Conservation (phyloP, 495 filamentous ascomycete genomes). For the Tuber aestivum region DNA sequence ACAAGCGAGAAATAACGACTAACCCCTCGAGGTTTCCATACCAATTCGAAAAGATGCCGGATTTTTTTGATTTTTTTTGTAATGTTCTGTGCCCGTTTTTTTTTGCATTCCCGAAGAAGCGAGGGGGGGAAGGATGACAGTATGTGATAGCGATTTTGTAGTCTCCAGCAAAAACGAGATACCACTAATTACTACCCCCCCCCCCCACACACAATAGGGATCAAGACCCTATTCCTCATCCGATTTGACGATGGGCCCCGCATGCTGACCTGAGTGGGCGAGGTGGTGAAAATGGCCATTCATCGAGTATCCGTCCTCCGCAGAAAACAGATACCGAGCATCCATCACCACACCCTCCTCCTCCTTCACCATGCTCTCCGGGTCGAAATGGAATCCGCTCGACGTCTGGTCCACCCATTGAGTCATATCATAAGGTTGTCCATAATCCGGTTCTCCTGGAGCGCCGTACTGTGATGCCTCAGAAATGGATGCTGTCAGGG, state of each 20-base stretch:
- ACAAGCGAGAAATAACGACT: not conserved
- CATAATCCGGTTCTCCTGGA: not conserved
- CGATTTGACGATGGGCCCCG: not conserved
- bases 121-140: not conserved
- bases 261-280: not conserved
- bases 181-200: not conserved
- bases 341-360: not conserved
- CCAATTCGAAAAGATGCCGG: not conserved
- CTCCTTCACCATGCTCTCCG: not conserved
- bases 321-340: not conserved
- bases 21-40: not conserved
- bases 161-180: constrained; percentile 4
- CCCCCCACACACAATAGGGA: not conserved
- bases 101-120: not conserved
- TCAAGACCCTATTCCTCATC: not conserved
- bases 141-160: not conserved
- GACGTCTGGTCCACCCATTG: constrained; percentile 32
- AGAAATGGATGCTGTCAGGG: constrained; percentile 39
- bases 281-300: not conserved
- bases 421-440: constrained; percentile 26
- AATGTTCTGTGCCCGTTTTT: not conserved
- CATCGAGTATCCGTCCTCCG: not conserved
- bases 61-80: not conserved
- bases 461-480: constrained; percentile 38
- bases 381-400: not conserved